phyloP scores from a whole-genome alignment of 257 asterid species.

The Thymus mandschuricus region DNA sequence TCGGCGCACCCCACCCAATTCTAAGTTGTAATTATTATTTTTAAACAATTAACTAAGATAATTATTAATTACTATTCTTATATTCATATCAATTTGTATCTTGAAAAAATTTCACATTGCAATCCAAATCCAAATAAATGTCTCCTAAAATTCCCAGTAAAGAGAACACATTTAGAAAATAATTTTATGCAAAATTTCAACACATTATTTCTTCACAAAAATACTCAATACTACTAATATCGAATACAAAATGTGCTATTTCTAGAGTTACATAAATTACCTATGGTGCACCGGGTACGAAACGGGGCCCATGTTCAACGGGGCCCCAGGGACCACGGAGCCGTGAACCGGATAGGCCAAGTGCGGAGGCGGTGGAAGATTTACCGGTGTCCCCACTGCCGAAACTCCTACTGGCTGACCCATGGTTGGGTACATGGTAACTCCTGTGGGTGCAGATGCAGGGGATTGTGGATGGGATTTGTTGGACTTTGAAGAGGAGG shows the following conservation, averaged over 20 bases:
- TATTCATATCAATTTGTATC: too few species aligned
- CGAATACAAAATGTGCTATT: neutral
- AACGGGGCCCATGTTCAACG: slow-evolving; percentile 46
- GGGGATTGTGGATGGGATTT: slow-evolving; percentile 46
- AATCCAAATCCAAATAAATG: too few species aligned
- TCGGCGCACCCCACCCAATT: neutral
- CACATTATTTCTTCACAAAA: too few species aligned
- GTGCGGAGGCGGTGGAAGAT: slow-evolving; percentile 50
- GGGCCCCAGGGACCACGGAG: slow-evolving; percentile 54
- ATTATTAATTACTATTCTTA: too few species aligned
- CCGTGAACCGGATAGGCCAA: slow-evolving; percentile 55
- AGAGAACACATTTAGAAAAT: too few species aligned
- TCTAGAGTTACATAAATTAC: slow-evolving; percentile 6
- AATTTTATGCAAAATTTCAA: too few species aligned
- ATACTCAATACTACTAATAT: too few species aligned
- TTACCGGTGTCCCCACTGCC: slow-evolving; percentile 74
- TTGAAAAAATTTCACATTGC: too few species aligned
- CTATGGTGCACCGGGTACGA: slow-evolving; percentile 54
- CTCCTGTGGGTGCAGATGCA: slow-evolving; percentile 42
- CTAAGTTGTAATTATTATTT: neutral
- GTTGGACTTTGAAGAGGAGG: slow-evolving; percentile 52
- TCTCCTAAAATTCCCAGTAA: too few species aligned
- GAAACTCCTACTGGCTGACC: slow-evolving; percentile 81
- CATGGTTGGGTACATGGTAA: slow-evolving; percentile 56
- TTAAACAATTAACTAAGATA: too few species aligned